Base-by-base conservation (phyloP, 257 asterid genomes). In the Anisodus acutangulus region DNA sequence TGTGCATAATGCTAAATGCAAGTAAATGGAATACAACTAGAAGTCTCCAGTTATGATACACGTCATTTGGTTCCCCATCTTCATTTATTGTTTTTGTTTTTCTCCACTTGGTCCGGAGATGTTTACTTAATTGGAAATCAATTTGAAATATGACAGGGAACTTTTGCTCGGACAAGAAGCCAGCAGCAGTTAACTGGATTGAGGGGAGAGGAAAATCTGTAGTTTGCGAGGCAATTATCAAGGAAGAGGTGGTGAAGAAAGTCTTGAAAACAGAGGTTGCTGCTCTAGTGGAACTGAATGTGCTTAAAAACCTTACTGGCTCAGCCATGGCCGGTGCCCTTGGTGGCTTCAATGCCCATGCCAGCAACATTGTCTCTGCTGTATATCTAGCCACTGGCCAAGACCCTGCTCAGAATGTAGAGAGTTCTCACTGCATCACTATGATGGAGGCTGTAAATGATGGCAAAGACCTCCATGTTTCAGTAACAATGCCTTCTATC, bases 261-360 rank as follows among this genome's bases (percentile, higher is more conserved):
- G 93, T 90, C 5, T 85, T 90, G 90, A 90, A 90, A 83, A 87
- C 93, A 1, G 88, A 87, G 49, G 93, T 90, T 64, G 89, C 90
- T 45, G 69, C 91, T 66, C 55, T 90, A 17, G 91, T 90, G 54
- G 93, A 90, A 84, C 91, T 90, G 76, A 90, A 90, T 84, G 86
- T 90, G 90, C 89, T 90, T 15, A 90, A 90, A 22, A 90, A 90
- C 78, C 90, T 90, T 8, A 79, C 91, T 9, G 93, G 93, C 8
- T 90, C 93, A 8, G 93, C 93, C 66, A 85, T 90, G 85, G 93
- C 93, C 4, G 93, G 93, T 59, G 85, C 91, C 57, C 93, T 90
- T 54, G 93, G 93, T 72, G 93, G 93, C 45, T 90, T 90, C 90
- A 90, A 90, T 74, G 93, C 93, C 31, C 93, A 90, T 79, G 93